Conservation (phyloP, 2,329 filamentous ascomycete genomes). For the Diaporthe longicolla region DNA sequence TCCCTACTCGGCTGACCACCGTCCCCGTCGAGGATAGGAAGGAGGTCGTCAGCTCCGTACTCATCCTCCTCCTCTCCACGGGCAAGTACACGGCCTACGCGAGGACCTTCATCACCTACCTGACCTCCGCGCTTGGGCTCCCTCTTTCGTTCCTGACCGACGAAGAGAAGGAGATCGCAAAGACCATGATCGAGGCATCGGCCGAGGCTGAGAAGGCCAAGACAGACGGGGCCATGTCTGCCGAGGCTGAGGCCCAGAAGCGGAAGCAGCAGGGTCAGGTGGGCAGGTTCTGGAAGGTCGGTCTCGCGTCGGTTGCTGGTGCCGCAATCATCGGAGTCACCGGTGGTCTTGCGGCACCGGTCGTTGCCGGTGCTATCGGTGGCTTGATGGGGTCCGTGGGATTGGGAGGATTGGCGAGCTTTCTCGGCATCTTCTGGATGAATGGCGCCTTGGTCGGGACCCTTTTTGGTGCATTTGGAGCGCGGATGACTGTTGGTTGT, state of each 20-base stretch:
- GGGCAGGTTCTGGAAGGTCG: slow-evolving; percentile 88
- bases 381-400: slow-evolving; percentile 88
- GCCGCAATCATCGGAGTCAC: slow-evolving; percentile 93
- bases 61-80: slow-evolving; percentile 79
- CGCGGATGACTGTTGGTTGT: slow-evolving; percentile 78
- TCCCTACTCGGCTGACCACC: slow-evolving; percentile 67
- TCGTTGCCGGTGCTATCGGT: slow-evolving; percentile 88
- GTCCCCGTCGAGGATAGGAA: slow-evolving; percentile 71
- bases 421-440: slow-evolving; percentile 87
- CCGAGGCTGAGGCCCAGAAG: slow-evolving; percentile 82
- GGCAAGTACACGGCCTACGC: slow-evolving; percentile 84
- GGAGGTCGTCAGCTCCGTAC: slow-evolving; percentile 77
- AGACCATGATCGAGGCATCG: slow-evolving; percentile 78
- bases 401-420: slow-evolving; percentile 86
- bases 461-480: slow-evolving; percentile 91
- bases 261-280: slow-evolving; percentile 79
- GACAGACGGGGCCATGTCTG: slow-evolving; percentile 67
- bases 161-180: slow-evolving; percentile 83
- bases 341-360: slow-evolving; percentile 88
- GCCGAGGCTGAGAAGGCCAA: slow-evolving; percentile 68
- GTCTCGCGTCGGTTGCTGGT: slow-evolving; percentile 88
- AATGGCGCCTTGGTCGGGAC: slow-evolving; percentile 88
- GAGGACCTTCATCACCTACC: slow-evolving; percentile 75
- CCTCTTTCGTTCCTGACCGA: slow-evolving; percentile 72
- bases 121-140: slow-evolving; percentile 77